Conservation (phyloP, 2,329 filamentous ascomycete species). For the Trichoderma sp. region DNA sequence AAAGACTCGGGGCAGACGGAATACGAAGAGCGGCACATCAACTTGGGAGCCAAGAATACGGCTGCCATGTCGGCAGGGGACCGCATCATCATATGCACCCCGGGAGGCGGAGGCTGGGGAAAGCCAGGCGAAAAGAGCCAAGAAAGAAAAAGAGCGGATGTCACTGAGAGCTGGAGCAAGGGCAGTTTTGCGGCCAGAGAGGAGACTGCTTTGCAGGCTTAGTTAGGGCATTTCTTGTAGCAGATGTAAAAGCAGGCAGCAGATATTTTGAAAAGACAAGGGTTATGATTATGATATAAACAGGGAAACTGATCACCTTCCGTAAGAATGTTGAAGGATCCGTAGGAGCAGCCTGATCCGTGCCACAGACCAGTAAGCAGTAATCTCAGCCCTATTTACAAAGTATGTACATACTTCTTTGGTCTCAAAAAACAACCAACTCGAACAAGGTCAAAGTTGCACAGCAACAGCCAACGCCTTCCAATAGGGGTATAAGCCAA, state of each 20-base stretch:
- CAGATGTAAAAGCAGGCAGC: background rate
- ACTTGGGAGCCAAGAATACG: conserved; percentile 77
- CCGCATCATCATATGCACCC: conserved; percentile 74
- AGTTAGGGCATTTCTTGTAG: background rate
- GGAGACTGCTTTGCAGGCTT: conserved; percentile 60
- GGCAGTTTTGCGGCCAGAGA: conserved; percentile 60
- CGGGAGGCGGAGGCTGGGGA: conserved; percentile 80
- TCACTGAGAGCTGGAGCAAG: conserved; percentile 53
- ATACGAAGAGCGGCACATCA: conserved; percentile 64
- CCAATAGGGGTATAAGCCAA: background rate
- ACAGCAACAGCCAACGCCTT: background rate
- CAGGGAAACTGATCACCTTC: background rate
- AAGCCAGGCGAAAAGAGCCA: conserved; percentile 57
- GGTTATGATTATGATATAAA: background rate
- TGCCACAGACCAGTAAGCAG: background rate
- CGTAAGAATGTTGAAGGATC: background rate
- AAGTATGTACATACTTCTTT: background rate
- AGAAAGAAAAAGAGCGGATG: conserved; percentile 54
- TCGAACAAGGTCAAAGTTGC: background rate
- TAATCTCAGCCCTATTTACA: background rate
- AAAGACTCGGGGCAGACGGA: conserved; percentile 40
- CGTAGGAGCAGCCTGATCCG: background rate
- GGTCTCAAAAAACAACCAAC: background rate
- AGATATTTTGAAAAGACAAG: background rate
- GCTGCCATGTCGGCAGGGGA: conserved; percentile 76